Conservation (phyloP, 257 asterid species). For the Salvia hispanica region DNA sequence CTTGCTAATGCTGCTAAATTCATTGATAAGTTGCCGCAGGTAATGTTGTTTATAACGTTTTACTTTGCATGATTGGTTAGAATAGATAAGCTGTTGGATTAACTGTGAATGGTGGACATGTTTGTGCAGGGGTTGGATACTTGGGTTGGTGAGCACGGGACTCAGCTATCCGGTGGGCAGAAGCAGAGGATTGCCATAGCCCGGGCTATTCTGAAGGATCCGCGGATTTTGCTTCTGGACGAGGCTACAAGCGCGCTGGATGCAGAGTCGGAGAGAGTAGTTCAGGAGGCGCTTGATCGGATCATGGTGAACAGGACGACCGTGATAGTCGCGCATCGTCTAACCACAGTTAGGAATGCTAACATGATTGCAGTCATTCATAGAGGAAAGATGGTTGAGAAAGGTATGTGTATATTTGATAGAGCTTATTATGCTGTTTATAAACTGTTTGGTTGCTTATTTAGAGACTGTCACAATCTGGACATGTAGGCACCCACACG, state of each 20-base stretch:
- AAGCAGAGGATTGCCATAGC: slow-evolving; percentile 89
- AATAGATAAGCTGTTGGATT: too few species aligned
- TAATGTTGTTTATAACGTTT: background rate
- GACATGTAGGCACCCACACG: slow-evolving; percentile 47
- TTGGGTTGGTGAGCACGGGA: slow-evolving; percentile 84
- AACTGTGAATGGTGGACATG: background rate
- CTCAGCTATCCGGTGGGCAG: slow-evolving; percentile 94
- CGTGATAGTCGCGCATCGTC: slow-evolving; percentile 78
- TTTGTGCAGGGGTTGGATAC: slow-evolving; percentile 68
- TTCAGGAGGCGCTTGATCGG: slow-evolving; percentile 84
- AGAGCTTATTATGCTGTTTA: slow-evolving; percentile 8
- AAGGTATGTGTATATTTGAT: slow-evolving; percentile 41
- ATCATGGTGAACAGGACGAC: slow-evolving; percentile 85
- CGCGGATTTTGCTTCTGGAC: slow-evolving; percentile 74
- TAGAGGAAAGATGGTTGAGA: slow-evolving; percentile 73
- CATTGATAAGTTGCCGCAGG: slow-evolving; percentile 80
- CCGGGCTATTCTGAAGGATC: slow-evolving; percentile 77
- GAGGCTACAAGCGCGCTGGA: slow-evolving; percentile 93
- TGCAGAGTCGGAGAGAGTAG: slow-evolving; percentile 86
- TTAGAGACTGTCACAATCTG: too few species aligned
- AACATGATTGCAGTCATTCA: slow-evolving; percentile 79
- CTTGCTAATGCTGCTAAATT: slow-evolving; percentile 81
- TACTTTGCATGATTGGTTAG: too few species aligned
- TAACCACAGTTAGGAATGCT: slow-evolving; percentile 81
- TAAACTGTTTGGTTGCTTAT: too few species aligned